A percentile compares a stretch with the other conserved stretches of the same genome.
phyloP scores from a whole-genome alignment of 805 yeast species.

The Ogataea paradorogensis region DNA sequence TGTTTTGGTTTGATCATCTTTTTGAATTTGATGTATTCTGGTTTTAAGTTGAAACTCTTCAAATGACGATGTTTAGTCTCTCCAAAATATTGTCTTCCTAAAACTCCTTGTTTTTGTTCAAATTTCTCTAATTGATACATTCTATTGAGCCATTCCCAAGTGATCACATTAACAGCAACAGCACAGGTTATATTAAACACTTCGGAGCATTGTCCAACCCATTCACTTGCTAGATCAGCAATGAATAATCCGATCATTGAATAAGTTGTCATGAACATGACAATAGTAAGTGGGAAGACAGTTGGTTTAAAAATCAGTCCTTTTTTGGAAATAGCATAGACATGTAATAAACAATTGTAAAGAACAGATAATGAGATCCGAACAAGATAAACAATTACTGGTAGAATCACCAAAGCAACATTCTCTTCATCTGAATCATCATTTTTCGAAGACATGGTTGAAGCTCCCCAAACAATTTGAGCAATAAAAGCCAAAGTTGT shows the following conservation, averaged over 20 bases:
- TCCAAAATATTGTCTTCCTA: slow-evolving; percentile 74
- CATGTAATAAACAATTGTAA: slow-evolving; percentile 61
- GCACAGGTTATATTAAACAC: slow-evolving; percentile 71
- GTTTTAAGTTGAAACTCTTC: slow-evolving; percentile 14
- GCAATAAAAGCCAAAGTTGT: slow-evolving; percentile 49
- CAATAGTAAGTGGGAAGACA: slow-evolving; percentile 53
- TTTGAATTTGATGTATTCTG: slow-evolving; percentile 4
- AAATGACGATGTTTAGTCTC: slow-evolving; percentile 38
- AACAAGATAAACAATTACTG: slow-evolving; percentile 71
- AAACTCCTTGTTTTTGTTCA: slow-evolving; percentile 64
- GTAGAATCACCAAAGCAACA: slow-evolving; percentile 54
- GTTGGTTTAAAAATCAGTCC: slow-evolving; percentile 47
- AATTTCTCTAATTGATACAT: slow-evolving; percentile 53
- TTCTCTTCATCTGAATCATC: slow-evolving; percentile 33
- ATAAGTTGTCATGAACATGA: slow-evolving; percentile 54
- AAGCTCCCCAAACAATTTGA: slow-evolving; percentile 68
- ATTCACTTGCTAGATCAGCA: slow-evolving; percentile 71
- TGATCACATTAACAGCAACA: slow-evolving; percentile 65
- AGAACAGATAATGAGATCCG: slow-evolving; percentile 69
- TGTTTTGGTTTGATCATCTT: slow-evolving; percentile 1
- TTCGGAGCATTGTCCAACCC: slow-evolving; percentile 74
- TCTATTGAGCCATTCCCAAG: slow-evolving; percentile 85
- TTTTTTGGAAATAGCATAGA: slow-evolving; percentile 51
- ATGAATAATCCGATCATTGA: slow-evolving; percentile 68
- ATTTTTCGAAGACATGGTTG: slow-evolving; percentile 41